These are phyloP conservation scores for Rhizopus arrhizus DNA, from an alignment of 371 early-diverging fungal genomes.

Conservation along the genomic window DNA sequence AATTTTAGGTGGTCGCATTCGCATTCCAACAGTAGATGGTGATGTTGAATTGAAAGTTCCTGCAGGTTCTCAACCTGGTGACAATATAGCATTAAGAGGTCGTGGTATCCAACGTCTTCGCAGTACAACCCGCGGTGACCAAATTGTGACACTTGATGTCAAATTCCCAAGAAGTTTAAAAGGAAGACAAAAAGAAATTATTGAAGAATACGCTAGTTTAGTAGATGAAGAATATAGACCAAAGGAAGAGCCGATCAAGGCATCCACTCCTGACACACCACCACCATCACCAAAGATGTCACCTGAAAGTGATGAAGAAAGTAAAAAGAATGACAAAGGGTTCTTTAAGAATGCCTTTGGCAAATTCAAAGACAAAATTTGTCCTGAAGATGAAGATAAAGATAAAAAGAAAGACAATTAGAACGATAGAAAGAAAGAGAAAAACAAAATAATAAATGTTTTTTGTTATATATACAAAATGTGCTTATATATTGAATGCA, in stretches of 20 bases:
- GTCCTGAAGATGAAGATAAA: slow-evolving; percentile 32
- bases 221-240: slow-evolving; percentile 40
- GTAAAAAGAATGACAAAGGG: slow-evolving; percentile 17
- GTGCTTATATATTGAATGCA: neutral
- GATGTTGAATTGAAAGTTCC: slow-evolving; percentile 87
- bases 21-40: slow-evolving; percentile 89
- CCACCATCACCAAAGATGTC: slow-evolving; percentile 23
- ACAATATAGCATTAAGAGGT: slow-evolving; percentile 71
- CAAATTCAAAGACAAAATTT: slow-evolving; percentile 34
- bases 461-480: slow-evolving; percentile 1
- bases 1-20: slow-evolving; percentile 81
- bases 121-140: slow-evolving; percentile 73
- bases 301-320: slow-evolving; percentile 11
- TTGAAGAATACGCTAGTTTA: slow-evolving; percentile 36
- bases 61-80: slow-evolving; percentile 86
- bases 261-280: slow-evolving; percentile 21
- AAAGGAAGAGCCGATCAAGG: slow-evolving; percentile 16
- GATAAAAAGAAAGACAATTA: neutral
- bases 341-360: slow-evolving; percentile 40
- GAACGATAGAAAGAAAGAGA: neutral
- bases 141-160: slow-evolving; percentile 81
- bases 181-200: slow-evolving; percentile 39
- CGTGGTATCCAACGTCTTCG: slow-evolving; percentile 73
- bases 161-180: slow-evolving; percentile 68
- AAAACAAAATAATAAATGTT: neutral